Conservation (phyloP, 2,329 filamentous ascomycete genomes). For the Aureobasidium leucospermi region DNA sequence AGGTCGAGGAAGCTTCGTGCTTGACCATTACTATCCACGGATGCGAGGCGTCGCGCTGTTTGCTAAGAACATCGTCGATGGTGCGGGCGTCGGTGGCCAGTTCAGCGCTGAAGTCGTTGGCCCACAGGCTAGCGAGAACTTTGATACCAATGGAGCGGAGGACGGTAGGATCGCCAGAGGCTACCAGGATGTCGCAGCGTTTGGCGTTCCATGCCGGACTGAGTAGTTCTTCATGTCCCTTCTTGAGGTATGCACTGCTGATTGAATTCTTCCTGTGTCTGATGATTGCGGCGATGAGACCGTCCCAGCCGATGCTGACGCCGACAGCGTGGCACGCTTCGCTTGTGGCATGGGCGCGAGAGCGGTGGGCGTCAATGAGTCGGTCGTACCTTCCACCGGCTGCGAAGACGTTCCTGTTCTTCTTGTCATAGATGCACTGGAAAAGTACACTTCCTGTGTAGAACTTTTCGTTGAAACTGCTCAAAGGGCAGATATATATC, state of each 20-base stretch:
- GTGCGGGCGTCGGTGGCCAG: constrained; percentile 61
- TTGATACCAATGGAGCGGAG: constrained; percentile 70
- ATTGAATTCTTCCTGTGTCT: constrained; percentile 39
- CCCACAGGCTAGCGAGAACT: constrained; percentile 72
- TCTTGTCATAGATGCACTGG: constrained; percentile 82
- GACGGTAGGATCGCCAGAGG: constrained; percentile 72
- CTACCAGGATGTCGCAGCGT: constrained; percentile 75
- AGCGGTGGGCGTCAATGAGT: constrained; percentile 75
- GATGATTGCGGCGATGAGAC: constrained; percentile 38
- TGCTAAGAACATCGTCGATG: constrained; percentile 69
- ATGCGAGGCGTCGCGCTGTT: constrained; percentile 69
- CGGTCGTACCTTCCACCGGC: constrained; percentile 90
- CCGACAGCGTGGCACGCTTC: constrained; percentile 69
- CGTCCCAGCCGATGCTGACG: constrained; percentile 85
- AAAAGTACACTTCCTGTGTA: constrained; percentile 82
- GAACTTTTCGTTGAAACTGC: constrained; percentile 85
- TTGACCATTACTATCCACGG: constrained; percentile 88
- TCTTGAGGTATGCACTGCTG: constrained; percentile 56
- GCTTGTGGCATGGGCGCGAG: constrained; percentile 39
- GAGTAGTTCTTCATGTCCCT: constrained; percentile 53
- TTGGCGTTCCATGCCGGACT: constrained; percentile 12
- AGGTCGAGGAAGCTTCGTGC: constrained; percentile 51
- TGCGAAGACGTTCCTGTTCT: constrained; percentile 73
- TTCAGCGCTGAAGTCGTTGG: constrained; percentile 79
- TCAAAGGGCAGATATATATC: constrained; percentile 76